Evolutionary conservation across 768 basidiomycete genomes (phyloP), one percentile per base, ranked within the genome.

Genomic region (Pulveroboletus sp.): DNA sequence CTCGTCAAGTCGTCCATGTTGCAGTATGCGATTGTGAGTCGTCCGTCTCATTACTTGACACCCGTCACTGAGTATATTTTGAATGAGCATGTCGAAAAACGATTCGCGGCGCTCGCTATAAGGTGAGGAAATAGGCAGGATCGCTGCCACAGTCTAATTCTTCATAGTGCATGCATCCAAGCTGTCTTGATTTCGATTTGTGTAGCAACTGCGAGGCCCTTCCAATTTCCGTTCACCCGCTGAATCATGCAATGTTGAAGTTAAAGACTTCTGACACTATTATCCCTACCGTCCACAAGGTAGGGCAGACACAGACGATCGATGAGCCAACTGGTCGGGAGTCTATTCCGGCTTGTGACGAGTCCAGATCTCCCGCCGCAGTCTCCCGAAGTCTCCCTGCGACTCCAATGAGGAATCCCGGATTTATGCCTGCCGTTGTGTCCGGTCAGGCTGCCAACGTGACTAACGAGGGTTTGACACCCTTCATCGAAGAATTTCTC

Each of bases 161-260:
- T 12, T 31, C n/a, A 28, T 54, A 88, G 85, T 94, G 92, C 69
- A 83, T 89, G 80, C 82, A 91, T 61, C 74, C 80, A 12, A 69
- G 72, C 4, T 94, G 92, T 68, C 75, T 78, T 0, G 87, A 93
- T 65, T 92, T 82, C 57, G 92, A 94, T 60, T 74, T 93, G 15
- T 94, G 91, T 68, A 73, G 76, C 50, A 67, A 66, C 46, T 94
- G 92, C 68, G 91, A 93, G 69, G 83, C 89, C 6, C 75, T 81
- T 49, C 91, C 91, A 0, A 86, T 92, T 51, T 69, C 82, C 6
- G 72, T 87, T 11, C 91, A 94, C 63, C 87, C 89, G 0, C 50
- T 64, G 11, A 78, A 69, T 30, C 92, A 94, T 60, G 80, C 84
- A 0, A 52, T 94, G 62, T 63, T 92, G 60, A 93, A 92, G 78